Base-by-base conservation (phyloP, 176 grass and related monocot species). In the Calamus simplicifolius region DNA sequence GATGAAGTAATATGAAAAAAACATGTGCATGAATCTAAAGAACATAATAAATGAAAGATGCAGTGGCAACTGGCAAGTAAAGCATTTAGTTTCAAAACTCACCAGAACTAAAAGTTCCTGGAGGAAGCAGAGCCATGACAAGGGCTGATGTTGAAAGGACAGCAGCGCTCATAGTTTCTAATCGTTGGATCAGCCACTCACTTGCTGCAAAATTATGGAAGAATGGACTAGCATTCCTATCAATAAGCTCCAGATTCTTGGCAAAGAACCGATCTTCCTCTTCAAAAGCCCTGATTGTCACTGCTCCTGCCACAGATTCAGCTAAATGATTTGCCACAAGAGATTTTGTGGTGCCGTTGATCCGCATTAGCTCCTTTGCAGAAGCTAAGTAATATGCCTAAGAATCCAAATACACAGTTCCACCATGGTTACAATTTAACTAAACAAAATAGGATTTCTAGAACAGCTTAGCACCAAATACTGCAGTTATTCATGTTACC, bases 321-420 rank as follows among this genome's bases (percentile, higher is more conserved):
- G 81, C 79, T 10, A 97, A 67, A 76, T 97, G 93, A 68, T 97
- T 97, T 55, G 75, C 87, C 27, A 97, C 54, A 57, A 78, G 66
- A 75, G 93, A 97, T 77, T 88, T 91, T 38, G 93, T 88, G 56
- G 87, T 97, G 52, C 93, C 93, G 78, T 97, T 91, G 56, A 97
- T 85, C 26, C 93, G 55, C 93, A 97, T 97, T 53, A 97, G 79
- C 82, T 97, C 84, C 75, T 85, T 97, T 50, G 93, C 81, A n/a
- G 93, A 85, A 50, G 81, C 75, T 67, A 97, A 81, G 66, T 91
- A 97, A 59, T 91, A 97, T 51, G 75, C 85, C 93, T 97, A 55
- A 62, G 35, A 43, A 38, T 8, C 35, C 35, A 38, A 38, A 38
- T 38, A 38, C 12, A 43, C 8, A 43, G 35, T 43, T 13, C 8